These are phyloP conservation scores for Pachysandra terminalis DNA, from an alignment of 164 flowering plant genomes.

Conservation along the genomic window DNA sequence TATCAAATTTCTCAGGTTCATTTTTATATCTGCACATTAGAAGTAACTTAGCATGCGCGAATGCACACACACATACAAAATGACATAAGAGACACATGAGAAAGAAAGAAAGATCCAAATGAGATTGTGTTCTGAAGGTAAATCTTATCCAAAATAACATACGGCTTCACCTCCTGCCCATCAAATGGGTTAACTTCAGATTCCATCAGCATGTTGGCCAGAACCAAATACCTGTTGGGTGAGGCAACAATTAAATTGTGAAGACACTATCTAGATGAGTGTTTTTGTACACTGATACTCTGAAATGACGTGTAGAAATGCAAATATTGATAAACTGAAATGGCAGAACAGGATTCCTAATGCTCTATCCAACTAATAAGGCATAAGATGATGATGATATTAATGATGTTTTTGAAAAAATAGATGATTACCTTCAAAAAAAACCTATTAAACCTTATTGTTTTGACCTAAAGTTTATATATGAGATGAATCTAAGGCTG, in stretches of 20 bases:
- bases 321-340: too few species aligned
- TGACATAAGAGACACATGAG: not conserved
- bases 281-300: too few species aligned
- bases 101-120: not conserved
- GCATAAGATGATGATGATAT: too few species aligned
- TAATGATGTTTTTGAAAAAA: too few species aligned
- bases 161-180: conserved; percentile 99
- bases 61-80: not conserved
- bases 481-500: too few species aligned
- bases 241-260: not conserved
- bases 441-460: too few species aligned
- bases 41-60: conserved; percentile 2
- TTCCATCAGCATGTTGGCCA: conserved; percentile 97
- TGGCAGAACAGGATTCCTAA: too few species aligned
- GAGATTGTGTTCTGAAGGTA: not conserved
- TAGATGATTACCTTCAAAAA: too few species aligned
- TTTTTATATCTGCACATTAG: conserved; percentile 71
- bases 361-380: too few species aligned
- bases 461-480: too few species aligned
- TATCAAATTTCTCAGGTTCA: conserved; percentile 96
- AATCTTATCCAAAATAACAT: conserved; percentile 24
- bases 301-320: too few species aligned
- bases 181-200: conserved; percentile 99
- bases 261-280: too few species aligned
- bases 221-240: conserved; percentile 66